Base-by-base conservation (phyloP, 495 filamentous ascomycete species). In the Aspergillus campestris region DNA sequence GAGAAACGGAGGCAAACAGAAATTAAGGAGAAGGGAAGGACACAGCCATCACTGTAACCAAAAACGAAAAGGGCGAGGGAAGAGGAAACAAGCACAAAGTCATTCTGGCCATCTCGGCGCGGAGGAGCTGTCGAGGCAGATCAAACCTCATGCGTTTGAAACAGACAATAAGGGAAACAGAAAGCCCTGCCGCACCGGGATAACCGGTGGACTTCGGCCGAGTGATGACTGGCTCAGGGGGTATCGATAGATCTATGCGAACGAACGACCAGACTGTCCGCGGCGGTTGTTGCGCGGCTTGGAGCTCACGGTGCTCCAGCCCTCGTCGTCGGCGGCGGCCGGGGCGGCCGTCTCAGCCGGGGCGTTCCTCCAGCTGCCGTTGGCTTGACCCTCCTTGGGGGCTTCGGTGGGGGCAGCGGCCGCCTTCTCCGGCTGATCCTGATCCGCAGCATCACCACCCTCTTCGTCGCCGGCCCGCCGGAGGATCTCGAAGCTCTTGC, bases 241-340 rank as follows among this genome's bases (percentile, higher is more conserved):
- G 66, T 70, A 70, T 70, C 65, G 58, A 62, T 59, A 55, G 43
- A 55, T 69, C 58, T 63, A 76, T 61, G 69, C 71, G 51, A 74
- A 70, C 39, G 65, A 66, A 50, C 73, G 70, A 49, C 71, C 62
- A 49, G 59, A 52, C 56, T 65, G 65, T 42, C 71, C 72, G 45
- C 73, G 73, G 45, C 74, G 71, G 59, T 70, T 74, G 61, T 65
- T 75, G 56, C 71, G 70, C 51, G 63, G 64, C 60, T 70, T 77
- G 24, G 76, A 62, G 56, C 69, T 63, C 36, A 89, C 84, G 9
- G 83, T 87, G 60, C 84, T 89, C 84, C 86, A 87, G 48, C 84
- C 83, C 52, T 88, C 86, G 18, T 82, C 81, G 46, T 86, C 64
- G 30, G 64, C 53, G 18, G 65, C 53, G 30, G 67, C 57, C 55